Base-by-base conservation (phyloP, 2,329 filamentous ascomycete species). In the Colletotrichum theobromicola region DNA sequence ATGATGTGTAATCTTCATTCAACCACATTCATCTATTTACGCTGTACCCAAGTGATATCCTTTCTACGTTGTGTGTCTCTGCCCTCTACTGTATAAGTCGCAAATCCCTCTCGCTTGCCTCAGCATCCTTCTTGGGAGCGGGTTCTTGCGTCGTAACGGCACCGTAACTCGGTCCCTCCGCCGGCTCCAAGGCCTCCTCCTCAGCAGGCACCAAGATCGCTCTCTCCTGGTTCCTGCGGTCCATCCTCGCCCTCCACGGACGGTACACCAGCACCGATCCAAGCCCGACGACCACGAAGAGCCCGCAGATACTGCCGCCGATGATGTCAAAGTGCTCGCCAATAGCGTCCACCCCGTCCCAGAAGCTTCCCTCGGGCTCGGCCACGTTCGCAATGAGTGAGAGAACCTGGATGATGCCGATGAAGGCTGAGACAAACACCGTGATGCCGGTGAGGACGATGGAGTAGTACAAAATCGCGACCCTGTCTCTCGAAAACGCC, bases 381-480 rank as follows among this genome's bases (percentile, higher is more conserved):
- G 94, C 93, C 1, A 96, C 93, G 79, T 96, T 95, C 68, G 94
- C 87, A 3, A 95, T 88, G 12, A 98, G 87, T 3, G 92, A 95
- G 13, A 98, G 87, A 0, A 98, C 86, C 82, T 99, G 97, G 28
- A 98, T 90, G 18, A 94, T 87, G 26, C 96, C 96, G 78, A 98
- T 98, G 32, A 97, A 93, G 4, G 95, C 90, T 2, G 95, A 95
- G 0, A 98, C 95, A 6, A 94, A 85, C 28, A 98, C 94, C 0
- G 95, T 98, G 66, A 98, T 91, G 4, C 90, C 91, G 0, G 95
- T 98, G 32, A 98, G 88, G 0, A 98, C 94, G 77, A 96, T 94
- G 15, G 95, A 97, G 84, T 98, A 98, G 85, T 98, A 98, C 2
- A 98, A 86, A 61, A 98, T 96, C 1, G 96, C 95, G n/a, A 98